A percentile compares a stretch with the other conserved stretches of the same genome.
These are phyloP conservation scores for Pittosporum tobira DNA, from an alignment of 129 eudicot species.

Conservation along the genomic window DNA sequence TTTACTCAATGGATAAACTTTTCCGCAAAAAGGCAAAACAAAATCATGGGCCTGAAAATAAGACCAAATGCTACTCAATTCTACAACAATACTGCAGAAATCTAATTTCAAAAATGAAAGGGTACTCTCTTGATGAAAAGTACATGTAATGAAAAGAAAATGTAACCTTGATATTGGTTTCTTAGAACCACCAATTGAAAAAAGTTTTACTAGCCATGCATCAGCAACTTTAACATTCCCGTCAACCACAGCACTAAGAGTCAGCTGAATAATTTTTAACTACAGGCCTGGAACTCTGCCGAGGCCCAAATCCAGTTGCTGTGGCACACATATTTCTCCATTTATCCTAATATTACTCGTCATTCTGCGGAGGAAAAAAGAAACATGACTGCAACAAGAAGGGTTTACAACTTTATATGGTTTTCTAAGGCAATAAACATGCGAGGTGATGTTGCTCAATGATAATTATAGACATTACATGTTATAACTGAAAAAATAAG, in stretches of 20 bases:
- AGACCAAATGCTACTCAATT: constrained; percentile 1
- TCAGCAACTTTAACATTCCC: constrained; percentile 26
- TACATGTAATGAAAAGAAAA: not conserved
- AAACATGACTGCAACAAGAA: not conserved
- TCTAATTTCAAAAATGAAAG: constrained; percentile 4
- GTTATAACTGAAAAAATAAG: not conserved
- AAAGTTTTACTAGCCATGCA: constrained; percentile 15
- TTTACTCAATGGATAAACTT: too few relatives aligned
- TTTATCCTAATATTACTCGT: constrained; percentile 42
- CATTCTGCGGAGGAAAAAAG: not conserved
- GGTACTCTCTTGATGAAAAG: too few relatives aligned
- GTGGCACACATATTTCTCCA: constrained; percentile 63
- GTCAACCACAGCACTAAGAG: too few relatives aligned
- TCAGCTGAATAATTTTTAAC: constrained; percentile 18
- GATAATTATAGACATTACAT: not conserved
- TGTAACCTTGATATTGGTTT: constrained; percentile 54
- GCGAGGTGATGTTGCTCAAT: not conserved
- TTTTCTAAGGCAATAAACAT: not conserved
- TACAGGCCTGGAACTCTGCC: constrained; percentile 37
- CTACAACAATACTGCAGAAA: constrained; percentile 4
- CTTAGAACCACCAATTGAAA: constrained; percentile 28
- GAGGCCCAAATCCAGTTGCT: constrained; percentile 56
- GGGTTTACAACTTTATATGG: not conserved
- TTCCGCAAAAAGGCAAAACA: not conserved
- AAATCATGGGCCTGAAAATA: not conserved